phyloP scores from a whole-genome alignment of 2,329 filamentous ascomycete genomes.

The Helminthosporium solani region DNA sequence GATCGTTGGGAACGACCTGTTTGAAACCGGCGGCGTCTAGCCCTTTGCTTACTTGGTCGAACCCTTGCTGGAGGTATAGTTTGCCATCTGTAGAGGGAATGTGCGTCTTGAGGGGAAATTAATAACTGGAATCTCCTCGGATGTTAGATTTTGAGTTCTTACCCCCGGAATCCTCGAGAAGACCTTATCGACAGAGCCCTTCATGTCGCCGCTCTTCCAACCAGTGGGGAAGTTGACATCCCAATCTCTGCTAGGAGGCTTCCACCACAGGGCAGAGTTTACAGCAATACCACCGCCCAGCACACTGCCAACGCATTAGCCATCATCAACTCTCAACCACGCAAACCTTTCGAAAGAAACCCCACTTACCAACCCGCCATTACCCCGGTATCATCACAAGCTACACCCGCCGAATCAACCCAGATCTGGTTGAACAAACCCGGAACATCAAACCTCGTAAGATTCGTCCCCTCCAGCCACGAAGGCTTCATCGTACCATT shows the following conservation, averaged over 20 bases:
- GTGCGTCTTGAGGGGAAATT: slow-evolving; percentile 51
- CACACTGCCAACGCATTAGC: slow-evolving; percentile 36
- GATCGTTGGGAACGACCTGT: slow-evolving; percentile 59
- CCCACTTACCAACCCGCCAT: slow-evolving; percentile 62
- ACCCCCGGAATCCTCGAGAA: slow-evolving; percentile 62
- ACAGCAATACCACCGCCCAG: slow-evolving; percentile 66
- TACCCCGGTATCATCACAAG: slow-evolving; percentile 66
- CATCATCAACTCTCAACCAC: background rate
- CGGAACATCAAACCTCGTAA: slow-evolving; percentile 70
- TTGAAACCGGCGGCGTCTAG: slow-evolving; percentile 61
- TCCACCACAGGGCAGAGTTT: slow-evolving; percentile 67
- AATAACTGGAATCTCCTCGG: background rate
- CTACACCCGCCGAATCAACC: slow-evolving; percentile 59
- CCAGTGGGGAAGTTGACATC: slow-evolving; percentile 69
- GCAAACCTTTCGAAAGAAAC: background rate
- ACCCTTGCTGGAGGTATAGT: slow-evolving; percentile 64
- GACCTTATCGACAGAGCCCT: slow-evolving; percentile 57
- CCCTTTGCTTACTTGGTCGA: slow-evolving; percentile 59
- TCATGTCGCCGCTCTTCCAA: slow-evolving; percentile 66
- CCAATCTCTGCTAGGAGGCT: slow-evolving; percentile 64
- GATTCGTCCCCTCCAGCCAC: slow-evolving; percentile 62
- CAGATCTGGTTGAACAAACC: slow-evolving; percentile 69
- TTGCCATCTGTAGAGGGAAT: slow-evolving; percentile 64
- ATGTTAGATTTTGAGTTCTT: background rate
- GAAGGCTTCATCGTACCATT: slow-evolving; percentile 59